Evolutionary conservation across 805 yeast genomes (phyloP).

Genomic region (Saturnispora saitoi): DNA sequence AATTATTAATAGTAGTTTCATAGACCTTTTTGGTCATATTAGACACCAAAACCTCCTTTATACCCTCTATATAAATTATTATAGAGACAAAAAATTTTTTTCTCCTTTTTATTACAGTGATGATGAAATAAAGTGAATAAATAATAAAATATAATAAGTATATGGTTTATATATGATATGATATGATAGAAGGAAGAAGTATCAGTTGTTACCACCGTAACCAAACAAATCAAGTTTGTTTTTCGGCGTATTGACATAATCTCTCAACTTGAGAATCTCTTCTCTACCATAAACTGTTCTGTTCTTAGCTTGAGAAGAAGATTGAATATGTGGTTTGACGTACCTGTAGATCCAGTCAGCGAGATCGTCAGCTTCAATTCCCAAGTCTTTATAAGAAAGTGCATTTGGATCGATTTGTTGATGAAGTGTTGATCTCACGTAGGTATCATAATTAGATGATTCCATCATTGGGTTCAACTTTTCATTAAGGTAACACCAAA

Average conservation of each 20-base stretch:
- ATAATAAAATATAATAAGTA: conserved; percentile 2
- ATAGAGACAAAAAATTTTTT: background rate
- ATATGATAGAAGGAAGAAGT: background rate
- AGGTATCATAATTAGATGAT: conserved; percentile 55
- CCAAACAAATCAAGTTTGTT: conserved; percentile 26
- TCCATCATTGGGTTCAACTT: conserved; percentile 34
- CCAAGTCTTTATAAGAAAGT: conserved; percentile 60
- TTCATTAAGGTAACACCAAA: conserved; percentile 32
- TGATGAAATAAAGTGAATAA: conserved; percentile 1
- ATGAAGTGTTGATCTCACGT: conserved; percentile 62
- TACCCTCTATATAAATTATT: too few species aligned
- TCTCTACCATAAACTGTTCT: conserved; percentile 33
- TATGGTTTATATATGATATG: conserved; percentile 2
- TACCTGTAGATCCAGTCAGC: conserved; percentile 41
- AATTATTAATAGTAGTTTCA: background rate
- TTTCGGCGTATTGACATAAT: conserved; percentile 30
- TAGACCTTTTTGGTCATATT: background rate
- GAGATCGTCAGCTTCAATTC: conserved; percentile 49
- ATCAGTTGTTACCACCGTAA: conserved; percentile 15
- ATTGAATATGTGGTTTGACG: conserved; percentile 29
- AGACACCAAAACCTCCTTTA: background rate
- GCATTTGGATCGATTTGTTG: conserved; percentile 57
- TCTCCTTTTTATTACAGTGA: background rate
- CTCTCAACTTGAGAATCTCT: conserved; percentile 29
- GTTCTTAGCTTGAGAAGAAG: conserved; percentile 29